These are phyloP conservation scores for Crotalaria pallida DNA, from an alignment of 306 rosid species.

Conservation along the genomic window DNA sequence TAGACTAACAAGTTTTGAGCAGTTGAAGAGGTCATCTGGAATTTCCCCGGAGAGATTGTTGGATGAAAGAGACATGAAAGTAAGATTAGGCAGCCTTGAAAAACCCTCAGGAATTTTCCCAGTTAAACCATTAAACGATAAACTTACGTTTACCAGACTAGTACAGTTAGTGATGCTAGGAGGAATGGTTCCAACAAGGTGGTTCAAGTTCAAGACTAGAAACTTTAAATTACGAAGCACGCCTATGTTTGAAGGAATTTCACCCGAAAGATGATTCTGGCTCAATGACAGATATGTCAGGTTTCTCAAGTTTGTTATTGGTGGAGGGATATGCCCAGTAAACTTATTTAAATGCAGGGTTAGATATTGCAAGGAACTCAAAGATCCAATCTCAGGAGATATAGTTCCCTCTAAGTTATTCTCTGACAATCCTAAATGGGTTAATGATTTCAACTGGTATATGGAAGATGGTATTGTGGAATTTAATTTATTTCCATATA, in stretches of 20 bases:
- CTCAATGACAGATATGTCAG: slow-evolving; percentile 52
- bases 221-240: slow-evolving; percentile 55
- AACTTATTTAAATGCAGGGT: slow-evolving; percentile 62
- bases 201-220: slow-evolving; percentile 35
- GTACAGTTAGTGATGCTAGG: slow-evolving; percentile 69
- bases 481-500: slow-evolving; percentile 47
- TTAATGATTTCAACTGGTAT: slow-evolving; percentile 51
- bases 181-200: slow-evolving; percentile 57
- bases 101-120: slow-evolving; percentile 70
- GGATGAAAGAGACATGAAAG: slow-evolving; percentile 34
- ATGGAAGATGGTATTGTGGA: slow-evolving; percentile 66
- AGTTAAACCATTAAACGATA: slow-evolving; percentile 39
- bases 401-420: slow-evolving; percentile 62
- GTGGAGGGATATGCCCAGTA: slow-evolving; percentile 57
- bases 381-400: slow-evolving; percentile 58
- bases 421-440: slow-evolving; percentile 51
- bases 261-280: slow-evolving; percentile 65
- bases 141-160: slow-evolving; percentile 38
- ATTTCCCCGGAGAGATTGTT: slow-evolving; percentile 69
- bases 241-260: slow-evolving; percentile 66
- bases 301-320: slow-evolving; percentile 63
- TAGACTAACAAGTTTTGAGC: slow-evolving; percentile 50
- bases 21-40: slow-evolving; percentile 72
- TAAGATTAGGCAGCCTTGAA: slow-evolving; percentile 58
- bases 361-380: slow-evolving; percentile 54